Conservation (phyloP, 345 rosid genomes). For the Linum trigynum region DNA sequence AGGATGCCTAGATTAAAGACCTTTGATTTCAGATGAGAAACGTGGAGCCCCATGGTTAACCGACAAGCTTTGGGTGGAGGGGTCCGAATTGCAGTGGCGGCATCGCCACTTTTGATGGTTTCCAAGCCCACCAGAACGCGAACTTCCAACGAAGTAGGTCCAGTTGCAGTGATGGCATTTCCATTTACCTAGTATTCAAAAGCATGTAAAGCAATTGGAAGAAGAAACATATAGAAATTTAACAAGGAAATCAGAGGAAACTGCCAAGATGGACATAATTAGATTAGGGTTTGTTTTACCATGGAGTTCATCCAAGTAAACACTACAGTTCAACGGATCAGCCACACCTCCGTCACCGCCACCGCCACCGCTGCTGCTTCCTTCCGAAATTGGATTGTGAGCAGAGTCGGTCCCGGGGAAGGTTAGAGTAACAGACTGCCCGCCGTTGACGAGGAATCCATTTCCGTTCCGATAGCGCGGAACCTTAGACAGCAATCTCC, state of each 20-base stretch:
- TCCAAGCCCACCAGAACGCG: not conserved
- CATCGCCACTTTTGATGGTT: not conserved
- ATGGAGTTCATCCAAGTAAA: not conserved
- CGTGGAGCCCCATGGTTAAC: not conserved
- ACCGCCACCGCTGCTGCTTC: not conserved
- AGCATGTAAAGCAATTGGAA: not conserved
- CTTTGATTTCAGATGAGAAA: not conserved
- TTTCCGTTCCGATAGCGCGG: not conserved
- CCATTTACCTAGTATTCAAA: not conserved
- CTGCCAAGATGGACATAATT: not conserved
- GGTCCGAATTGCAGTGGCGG: not conserved
- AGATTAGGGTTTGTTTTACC: not conserved
- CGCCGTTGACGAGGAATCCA: not conserved
- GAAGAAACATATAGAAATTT: too few species aligned
- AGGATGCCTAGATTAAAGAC: not conserved
- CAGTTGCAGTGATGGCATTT: not conserved
- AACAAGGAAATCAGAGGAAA: not conserved
- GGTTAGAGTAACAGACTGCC: not conserved
- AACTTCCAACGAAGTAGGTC: not conserved
- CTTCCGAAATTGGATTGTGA: not conserved
- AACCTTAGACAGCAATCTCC: not conserved
- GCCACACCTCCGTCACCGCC: not conserved
- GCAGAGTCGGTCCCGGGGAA: not conserved
- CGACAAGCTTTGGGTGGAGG: not conserved
- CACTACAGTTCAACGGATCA: not conserved